A percentile compares a stretch with the other conserved stretches of the same genome.
These are phyloP conservation scores for Rhodotorula diobovata DNA, from an alignment of 768 basidiomycete genomes.

Conservation along the genomic window DNA sequence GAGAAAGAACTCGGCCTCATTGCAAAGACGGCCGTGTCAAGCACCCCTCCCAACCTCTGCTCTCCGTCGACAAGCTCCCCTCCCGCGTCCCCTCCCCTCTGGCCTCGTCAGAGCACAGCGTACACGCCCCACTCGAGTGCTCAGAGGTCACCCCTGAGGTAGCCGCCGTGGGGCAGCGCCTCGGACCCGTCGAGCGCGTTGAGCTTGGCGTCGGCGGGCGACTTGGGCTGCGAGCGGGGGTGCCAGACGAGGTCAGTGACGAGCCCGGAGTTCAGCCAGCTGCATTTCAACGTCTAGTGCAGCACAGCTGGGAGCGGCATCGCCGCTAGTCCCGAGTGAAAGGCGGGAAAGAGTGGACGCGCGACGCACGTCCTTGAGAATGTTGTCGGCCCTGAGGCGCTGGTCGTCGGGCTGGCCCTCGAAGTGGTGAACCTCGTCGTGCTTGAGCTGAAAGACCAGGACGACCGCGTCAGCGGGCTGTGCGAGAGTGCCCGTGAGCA, in stretches of 20 bases:
- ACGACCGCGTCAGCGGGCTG: neutral
- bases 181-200: conserved; percentile 10
- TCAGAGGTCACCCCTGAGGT: conserved; percentile 9
- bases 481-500: neutral
- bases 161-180: conserved; percentile 16
- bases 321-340: neutral
- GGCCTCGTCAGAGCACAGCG: neutral
- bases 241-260: neutral
- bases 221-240: neutral
- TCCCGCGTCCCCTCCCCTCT: too few species aligned
- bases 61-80: too few species aligned
- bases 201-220: conserved; percentile 5
- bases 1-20: too few species aligned
- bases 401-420: neutral
- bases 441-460: neutral
- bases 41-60: too few species aligned
- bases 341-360: neutral
- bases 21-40: too few species aligned
- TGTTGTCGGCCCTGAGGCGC: neutral
- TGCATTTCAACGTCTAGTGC: too few species aligned
- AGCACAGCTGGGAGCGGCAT: neutral
- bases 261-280: too few species aligned
- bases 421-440: conserved; percentile 4
- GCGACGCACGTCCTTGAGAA: conserved; percentile 3
- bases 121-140: too few species aligned